Conservation (phyloP, 192 early-diverging fungal species). For the Coemansia sp. region DNA sequence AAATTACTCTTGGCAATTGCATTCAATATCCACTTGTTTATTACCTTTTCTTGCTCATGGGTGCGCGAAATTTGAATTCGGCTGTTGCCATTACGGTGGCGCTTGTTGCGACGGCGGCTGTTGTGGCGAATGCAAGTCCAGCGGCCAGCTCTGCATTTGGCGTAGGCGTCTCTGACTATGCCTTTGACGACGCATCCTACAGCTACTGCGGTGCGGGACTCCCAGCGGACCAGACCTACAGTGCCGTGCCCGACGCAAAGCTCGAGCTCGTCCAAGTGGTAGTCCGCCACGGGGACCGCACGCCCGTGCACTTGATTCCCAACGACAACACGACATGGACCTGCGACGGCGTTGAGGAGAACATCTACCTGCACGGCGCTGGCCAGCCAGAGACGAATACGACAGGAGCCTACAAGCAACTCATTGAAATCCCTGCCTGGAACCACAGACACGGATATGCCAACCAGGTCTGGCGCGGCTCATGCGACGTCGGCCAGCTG, state of each 20-base stretch:
- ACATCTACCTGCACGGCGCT: slow-evolving; percentile 36
- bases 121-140: not conserved
- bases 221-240: slow-evolving; percentile 32
- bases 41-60: not conserved
- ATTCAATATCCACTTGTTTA: not conserved
- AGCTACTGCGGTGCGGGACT: slow-evolving; percentile 45
- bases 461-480: slow-evolving; percentile 45
- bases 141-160: slow-evolving; percentile 11
- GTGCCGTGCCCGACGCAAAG: slow-evolving; percentile 29
- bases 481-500: slow-evolving; percentile 62
- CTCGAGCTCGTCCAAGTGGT: slow-evolving; percentile 62
- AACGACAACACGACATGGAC: slow-evolving; percentile 44
- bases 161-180: slow-evolving; percentile 4
- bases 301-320: slow-evolving; percentile 40
- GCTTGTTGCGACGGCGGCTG: slow-evolving; percentile 15
- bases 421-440: slow-evolving; percentile 47
- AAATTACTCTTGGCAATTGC: no score
- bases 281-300: slow-evolving; percentile 63
- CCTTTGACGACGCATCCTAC: slow-evolving; percentile 30
- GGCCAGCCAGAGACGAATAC: slow-evolving; percentile 34
- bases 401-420: slow-evolving; percentile 39
- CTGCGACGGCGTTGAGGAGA: slow-evolving; percentile 35
- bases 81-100: slow-evolving; percentile 5
- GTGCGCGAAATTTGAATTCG: not conserved
- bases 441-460: slow-evolving; percentile 43